Conservation (phyloP, 768 basidiomycete genomes). For the Lepiota subincarnata region DNA sequence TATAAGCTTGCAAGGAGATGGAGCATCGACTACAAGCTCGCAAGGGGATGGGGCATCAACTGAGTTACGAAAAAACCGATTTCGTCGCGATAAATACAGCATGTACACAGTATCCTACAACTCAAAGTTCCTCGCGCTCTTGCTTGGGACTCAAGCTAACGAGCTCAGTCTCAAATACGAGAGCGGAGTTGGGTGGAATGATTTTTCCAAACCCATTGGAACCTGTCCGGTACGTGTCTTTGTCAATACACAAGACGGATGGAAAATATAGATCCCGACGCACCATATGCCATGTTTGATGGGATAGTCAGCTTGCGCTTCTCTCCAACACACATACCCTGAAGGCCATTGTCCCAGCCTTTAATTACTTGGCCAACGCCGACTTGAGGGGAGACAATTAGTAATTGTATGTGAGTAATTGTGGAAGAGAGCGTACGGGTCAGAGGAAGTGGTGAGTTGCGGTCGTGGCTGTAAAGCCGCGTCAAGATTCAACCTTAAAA, state of each 20-base stretch:
- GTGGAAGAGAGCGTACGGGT: constrained; percentile 44
- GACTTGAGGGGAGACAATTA: constrained; percentile 37
- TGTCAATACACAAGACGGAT: neutral
- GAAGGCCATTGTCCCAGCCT: constrained; percentile 81
- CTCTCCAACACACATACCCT: constrained; percentile 84
- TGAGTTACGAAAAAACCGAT: too few species aligned
- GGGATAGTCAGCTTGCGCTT: constrained; percentile 90
- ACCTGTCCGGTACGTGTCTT: constrained; percentile 36
- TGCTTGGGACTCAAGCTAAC: constrained; percentile 50
- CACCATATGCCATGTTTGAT: constrained; percentile 76
- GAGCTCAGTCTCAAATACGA: constrained; percentile 87
- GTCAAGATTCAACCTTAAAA: neutral
- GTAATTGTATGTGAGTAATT: neutral
- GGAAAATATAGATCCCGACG: constrained; percentile 25
- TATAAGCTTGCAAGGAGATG: too few species aligned
- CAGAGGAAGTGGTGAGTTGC: constrained; percentile 69
- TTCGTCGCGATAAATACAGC: too few species aligned
- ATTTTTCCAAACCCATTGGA: constrained; percentile 67
- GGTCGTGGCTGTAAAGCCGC: constrained; percentile 36
- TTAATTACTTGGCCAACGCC: constrained; percentile 78
- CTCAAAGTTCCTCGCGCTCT: constrained; percentile 53
- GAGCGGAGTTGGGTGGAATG: constrained; percentile 76
- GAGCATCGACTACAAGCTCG: too few species aligned
- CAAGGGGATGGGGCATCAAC: too few species aligned
- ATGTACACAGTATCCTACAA: neutral